These are phyloP conservation scores for Hypoxylon sp. DNA, from an alignment of 2,329 filamentous ascomycete genomes.

Conservation along the genomic window DNA sequence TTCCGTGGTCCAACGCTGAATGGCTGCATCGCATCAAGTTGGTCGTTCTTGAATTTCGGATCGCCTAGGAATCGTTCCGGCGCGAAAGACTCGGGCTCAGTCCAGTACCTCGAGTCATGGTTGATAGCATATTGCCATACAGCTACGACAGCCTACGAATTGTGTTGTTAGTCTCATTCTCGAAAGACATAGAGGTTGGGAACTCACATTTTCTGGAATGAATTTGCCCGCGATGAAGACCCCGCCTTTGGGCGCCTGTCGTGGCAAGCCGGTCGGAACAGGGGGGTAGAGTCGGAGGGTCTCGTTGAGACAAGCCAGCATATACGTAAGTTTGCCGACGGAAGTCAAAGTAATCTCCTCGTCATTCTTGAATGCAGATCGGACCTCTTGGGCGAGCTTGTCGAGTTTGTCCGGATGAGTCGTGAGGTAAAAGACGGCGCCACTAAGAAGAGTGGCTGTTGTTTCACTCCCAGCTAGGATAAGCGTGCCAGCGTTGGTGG, in stretches of 20 bases:
- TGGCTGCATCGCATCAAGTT: conserved; percentile 61
- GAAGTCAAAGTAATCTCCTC: conserved; percentile 57
- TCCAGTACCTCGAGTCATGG: conserved; percentile 60
- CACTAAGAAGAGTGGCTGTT: conserved; percentile 42
- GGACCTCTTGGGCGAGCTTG: conserved; percentile 58
- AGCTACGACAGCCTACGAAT: conserved; percentile 58
- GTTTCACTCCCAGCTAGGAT: conserved; percentile 45
- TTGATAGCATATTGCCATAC: conserved; percentile 62
- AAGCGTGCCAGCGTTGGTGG: conserved; percentile 27
- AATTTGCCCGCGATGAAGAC: conserved; percentile 40
- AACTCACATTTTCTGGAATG: conserved; percentile 42
- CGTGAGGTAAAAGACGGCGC: conserved; percentile 56
- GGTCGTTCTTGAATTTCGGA: conserved; percentile 59
- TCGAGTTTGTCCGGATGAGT: conserved; percentile 49
- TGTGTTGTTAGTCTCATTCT: conserved; percentile 13
- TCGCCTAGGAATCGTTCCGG: conserved; percentile 65
- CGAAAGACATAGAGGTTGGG: not conserved
- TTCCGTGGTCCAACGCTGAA: conserved; percentile 65
- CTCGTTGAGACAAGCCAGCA: conserved; percentile 60
- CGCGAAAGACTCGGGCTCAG: conserved; percentile 60
- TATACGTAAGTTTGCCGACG: conserved; percentile 55
- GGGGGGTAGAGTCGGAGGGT: conserved; percentile 59
- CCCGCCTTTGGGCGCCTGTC: conserved; percentile 40
- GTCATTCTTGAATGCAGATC: conserved; percentile 54
- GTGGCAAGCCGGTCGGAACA: conserved; percentile 40